Evolutionary conservation across 2,329 filamentous ascomycete genomes (phyloP), one percentile per base, ranked within the genome.

Genomic region (Annulohypoxylon truncatum): DNA sequence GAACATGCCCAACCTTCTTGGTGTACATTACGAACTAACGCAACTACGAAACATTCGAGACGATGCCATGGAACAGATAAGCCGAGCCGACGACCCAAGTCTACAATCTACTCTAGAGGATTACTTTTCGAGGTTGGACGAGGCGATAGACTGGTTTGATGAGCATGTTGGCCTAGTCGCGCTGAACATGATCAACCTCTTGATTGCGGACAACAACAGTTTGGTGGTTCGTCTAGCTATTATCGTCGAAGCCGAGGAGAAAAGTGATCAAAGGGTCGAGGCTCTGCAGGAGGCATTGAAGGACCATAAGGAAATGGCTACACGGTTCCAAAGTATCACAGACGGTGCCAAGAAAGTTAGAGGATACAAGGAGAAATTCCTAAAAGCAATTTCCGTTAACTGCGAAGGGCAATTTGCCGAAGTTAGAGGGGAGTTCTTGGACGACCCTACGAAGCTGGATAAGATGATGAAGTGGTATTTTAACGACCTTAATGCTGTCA

Each of bases 391-490:
- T 75, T 87, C 90, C 73, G 83, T 90, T 63, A 90, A 89, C 68
- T 92, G 90, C 5, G 86, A 92, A 75, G 87, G 86, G 46, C 91
- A 95, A 74, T 93, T 97, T 73, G 88, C 89, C 10, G 84, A 88
- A 64, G 87, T 89, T 40, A 88, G 89, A 63, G 87, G 91, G 57
- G 87, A 89, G 48, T 98, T 99, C 78, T 81, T 95, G 56, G 91
- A 91, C 35, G 93, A 98, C 75, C 92, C 96, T 0, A 87, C 90
- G 52, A 89, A 88, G 73, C 84, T 99, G 48, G 92, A 96, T 69
- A 97, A 97, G 82, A 89, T 88, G 70, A 88, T 97, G 80, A 92
- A 92, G 75, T 99, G 96, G 96, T 99, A 90, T 80, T 99, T 98
- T 82, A 97, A 98, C 81, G 95, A 99, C 78, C 86, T 99, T 35